phyloP scores from a whole-genome alignment of 495 filamentous ascomycete species.

The Aspergillus leporis region DNA sequence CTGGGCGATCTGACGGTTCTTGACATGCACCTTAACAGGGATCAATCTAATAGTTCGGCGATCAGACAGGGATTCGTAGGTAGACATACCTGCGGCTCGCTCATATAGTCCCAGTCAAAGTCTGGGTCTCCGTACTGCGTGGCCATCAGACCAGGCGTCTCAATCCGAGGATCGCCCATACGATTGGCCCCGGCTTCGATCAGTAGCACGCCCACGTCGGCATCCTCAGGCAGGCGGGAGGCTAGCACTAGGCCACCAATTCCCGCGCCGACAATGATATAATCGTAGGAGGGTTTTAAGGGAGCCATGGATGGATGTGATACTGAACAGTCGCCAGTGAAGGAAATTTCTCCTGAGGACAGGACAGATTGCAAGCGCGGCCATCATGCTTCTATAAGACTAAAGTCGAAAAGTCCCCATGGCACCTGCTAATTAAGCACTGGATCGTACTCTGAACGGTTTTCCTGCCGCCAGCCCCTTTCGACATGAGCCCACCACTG shows the following conservation, averaged over 20 bases:
- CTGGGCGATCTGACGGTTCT: constrained; percentile 27
- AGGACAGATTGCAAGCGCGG: too few relatives aligned
- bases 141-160: constrained; percentile 42
- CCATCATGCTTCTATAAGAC: too few relatives aligned
- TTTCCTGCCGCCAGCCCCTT: too few relatives aligned
- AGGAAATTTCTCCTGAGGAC: too few relatives aligned
- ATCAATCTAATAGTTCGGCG: constrained; percentile 4
- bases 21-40: constrained; percentile 15
- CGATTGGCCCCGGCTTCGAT: constrained; percentile 55
- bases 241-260: constrained; percentile 50
- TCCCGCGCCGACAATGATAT: constrained; percentile 44
- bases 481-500: too few relatives aligned
- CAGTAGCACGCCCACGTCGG: constrained; percentile 43
- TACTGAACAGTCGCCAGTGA: too few relatives aligned
- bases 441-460: too few relatives aligned
- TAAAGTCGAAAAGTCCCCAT: too few relatives aligned
- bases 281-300: constrained; percentile 29
- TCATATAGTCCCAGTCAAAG: constrained; percentile 57
- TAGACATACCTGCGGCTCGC: constrained; percentile 47
- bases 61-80: not conserved
- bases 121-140: constrained; percentile 46
- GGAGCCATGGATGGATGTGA: constrained; percentile 2
- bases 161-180: constrained; percentile 41
- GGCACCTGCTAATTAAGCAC: too few relatives aligned
- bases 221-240: constrained; percentile 46